Evolutionary conservation across 306 rosid genomes (phyloP), one percentile per base, ranked within the genome.

Genomic region (Pyrus betulifolia): DNA sequence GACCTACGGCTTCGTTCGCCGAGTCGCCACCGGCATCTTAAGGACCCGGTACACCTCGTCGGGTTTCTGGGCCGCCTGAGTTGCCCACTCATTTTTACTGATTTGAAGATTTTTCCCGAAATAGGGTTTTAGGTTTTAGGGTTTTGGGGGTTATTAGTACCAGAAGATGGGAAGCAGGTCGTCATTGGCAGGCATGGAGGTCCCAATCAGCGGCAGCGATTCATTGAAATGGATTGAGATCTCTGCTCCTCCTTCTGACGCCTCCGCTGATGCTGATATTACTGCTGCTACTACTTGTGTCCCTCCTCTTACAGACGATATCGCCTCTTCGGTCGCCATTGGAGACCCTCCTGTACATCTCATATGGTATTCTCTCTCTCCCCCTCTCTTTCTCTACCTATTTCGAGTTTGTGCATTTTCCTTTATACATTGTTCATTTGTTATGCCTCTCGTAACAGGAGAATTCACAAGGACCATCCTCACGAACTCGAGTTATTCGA

Each of bases 171-270:
- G 42, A 63, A 63, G 44, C 6, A 21, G 33, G 28, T 27, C 67
- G 13, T 27, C 7, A 60, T 13, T 89, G 80, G 86, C 77, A 2
- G 98, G 91, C 38, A 85, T 85, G 78, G 97, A 95, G 79, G 96
- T 92, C 23, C 94, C 98, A 0, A 33, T 92, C 64, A 80, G 83
- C 76, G 93, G 93, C 76, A 87, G 89, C 80, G 96, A 95, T 57
- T 69, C 89, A 33, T 70, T 89, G 44, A 90, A 82, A 17, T 95
- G 97, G 91, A 77, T 84, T 28, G 92, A 89, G 18, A 77, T 95
- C 67, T 79, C 88, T 21, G 67, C 89, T 38, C 80, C 96, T 74
- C 73, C 91, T 81, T 80, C 93, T 66, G 52, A 21, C 14, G 59
- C 42, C n/a, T 25, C 60, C 25, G 31, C 60, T 14, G 45, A 19